Base-by-base conservation (phyloP, 305 asterid genomes). In the Fraxinus velutina region DNA sequence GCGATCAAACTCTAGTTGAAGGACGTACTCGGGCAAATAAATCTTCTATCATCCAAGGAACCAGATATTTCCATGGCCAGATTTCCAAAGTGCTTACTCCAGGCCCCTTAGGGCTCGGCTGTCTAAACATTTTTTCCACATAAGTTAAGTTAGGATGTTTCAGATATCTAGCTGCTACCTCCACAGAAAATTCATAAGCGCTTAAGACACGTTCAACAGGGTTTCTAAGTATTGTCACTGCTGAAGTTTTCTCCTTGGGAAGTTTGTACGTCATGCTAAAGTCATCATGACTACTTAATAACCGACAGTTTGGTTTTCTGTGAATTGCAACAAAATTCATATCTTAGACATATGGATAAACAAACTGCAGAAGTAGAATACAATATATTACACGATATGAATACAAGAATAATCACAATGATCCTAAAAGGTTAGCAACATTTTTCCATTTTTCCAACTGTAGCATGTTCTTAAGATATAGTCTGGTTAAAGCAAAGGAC, bases 41-140 rank as follows among this genome's bases (percentile, higher is more conserved):
- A 86, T 95, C 99, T 90, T 92, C 95, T 86, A 97, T 92, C 96
- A 95, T 95, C 97, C 98, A 94, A 64, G 98, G 99, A 87, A 96
- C 99, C 90, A 96, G 85, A 87, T 92, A 93, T 85, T 92, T 96
- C 99, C 99, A 96, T 13, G 99, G 99, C 99, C 99, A 96, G 85
- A 94, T 92, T 74, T 94, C 97, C 80, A 96, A 90, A 44, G 99
- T 96, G 92, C 97, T 92, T 60, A 92, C 85, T 82, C 90, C 92
- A 70, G 88, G 80, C 77, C 86, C 52, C 88, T 88, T 90, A 52
- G 87, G 80, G 47, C 94, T 93, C 80, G 88, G 75, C 24, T 87
- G 92, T 50, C 84, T 87, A 44, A 90, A 76, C 89, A 89, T 85
- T 89, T 80, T 90, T 62, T 88, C 84, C 72, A 90, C 93, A 32